Percentiles rank a stretch among this genome's conserved stretches.
Conservation (phyloP, 345 rosid species). For the Eucalyptus curtisii region DNA sequence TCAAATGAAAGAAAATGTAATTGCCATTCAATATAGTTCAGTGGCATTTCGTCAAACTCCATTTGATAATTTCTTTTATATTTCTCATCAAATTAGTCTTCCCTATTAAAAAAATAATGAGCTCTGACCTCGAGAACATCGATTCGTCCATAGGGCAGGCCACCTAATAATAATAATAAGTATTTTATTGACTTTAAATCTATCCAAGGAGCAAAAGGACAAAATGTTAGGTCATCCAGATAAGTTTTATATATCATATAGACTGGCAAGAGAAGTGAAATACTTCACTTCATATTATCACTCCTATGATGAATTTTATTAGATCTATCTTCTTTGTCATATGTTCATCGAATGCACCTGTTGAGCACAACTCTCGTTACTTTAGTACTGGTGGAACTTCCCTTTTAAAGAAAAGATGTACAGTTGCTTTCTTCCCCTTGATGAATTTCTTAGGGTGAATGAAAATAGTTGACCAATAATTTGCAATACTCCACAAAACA, state of each 20-base stretch:
- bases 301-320: background rate
- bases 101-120: background rate
- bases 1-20: background rate
- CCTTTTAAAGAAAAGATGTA: background rate
- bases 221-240: background rate
- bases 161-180: background rate
- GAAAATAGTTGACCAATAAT: background rate
- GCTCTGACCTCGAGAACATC: background rate
- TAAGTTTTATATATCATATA: background rate
- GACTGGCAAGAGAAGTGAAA: background rate
- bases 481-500: background rate
- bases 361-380: background rate
- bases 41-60: background rate
- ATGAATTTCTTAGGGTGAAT: background rate
- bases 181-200: background rate
- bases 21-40: background rate
- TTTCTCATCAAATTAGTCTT: background rate
- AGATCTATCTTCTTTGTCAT: background rate
- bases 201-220: background rate
- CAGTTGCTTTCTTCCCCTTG: background rate
- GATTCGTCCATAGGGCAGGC: background rate
- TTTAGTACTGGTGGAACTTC: background rate
- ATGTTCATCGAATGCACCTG: background rate
- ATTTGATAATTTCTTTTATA: background rate
- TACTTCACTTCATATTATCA: background rate